These are phyloP conservation scores for Hapsidospora chrysogenum DNA, from an alignment of 495 filamentous ascomycete genomes.

Conservation along the genomic window DNA sequence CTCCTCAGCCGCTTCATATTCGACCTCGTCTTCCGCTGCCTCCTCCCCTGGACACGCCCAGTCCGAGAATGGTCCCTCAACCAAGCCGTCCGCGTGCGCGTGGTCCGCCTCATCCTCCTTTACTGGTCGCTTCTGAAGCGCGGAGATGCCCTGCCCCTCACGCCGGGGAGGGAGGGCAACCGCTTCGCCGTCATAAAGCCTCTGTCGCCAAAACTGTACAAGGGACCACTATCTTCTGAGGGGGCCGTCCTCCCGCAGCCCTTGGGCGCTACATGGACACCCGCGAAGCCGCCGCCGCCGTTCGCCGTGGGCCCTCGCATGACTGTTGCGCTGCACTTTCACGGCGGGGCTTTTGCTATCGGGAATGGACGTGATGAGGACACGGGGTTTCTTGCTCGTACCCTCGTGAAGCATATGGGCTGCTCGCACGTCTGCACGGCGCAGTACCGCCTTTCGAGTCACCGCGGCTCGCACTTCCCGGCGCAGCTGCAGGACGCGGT, in stretches of 20 bases:
- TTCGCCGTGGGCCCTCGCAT: neutral
- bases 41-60: constrained; percentile 5
- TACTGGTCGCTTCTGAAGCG: constrained; percentile 3
- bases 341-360: constrained; percentile 32
- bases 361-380: constrained; percentile 19
- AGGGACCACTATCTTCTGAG: constrained; percentile 1
- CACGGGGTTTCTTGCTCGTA: constrained; percentile 16
- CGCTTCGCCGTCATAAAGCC: constrained; percentile 6
- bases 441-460: constrained; percentile 22
- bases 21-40: constrained; percentile 4
- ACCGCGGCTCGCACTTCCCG: constrained; percentile 19
- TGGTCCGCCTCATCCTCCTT: constrained; percentile 3
- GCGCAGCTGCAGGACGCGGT: constrained; percentile 29
- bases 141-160: constrained; percentile 2
- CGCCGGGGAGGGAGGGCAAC: constrained; percentile 5
- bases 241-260: constrained; percentile 1
- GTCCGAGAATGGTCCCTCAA: constrained; percentile 4
- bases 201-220: constrained; percentile 2
- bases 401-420: constrained; percentile 8
- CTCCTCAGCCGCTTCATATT: constrained; percentile 5
- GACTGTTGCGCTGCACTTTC: constrained; percentile 29
- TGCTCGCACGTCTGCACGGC: constrained; percentile 11
- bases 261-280: constrained; percentile 10
- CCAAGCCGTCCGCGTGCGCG: constrained; percentile 6
- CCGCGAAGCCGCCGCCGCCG: constrained; percentile 1